Evolutionary conservation across 352 stramenopile genomes (phyloP).

Genomic region (Globisporangium nagaii): DNA sequence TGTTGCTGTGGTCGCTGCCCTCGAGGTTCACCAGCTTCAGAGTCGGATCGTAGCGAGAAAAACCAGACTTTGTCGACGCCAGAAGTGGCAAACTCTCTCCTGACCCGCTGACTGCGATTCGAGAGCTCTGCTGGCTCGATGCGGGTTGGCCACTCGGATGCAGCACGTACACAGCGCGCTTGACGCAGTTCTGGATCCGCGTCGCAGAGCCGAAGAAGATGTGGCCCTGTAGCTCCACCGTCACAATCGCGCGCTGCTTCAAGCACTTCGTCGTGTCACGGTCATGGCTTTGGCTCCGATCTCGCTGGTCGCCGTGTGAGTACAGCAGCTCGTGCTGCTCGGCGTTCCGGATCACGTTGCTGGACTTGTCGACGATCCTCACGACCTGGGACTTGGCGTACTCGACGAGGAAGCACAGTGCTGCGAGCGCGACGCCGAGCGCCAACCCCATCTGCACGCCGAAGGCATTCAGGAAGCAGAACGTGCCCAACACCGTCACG

Average conservation of each 20-base stretch:
- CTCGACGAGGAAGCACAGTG: constrained; percentile 81
- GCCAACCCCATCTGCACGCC: constrained; percentile 88
- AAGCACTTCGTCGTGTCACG: constrained; percentile 9
- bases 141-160: not conserved
- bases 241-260: constrained; percentile 54
- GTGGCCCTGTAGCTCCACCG: constrained; percentile 60
- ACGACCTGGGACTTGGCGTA: constrained; percentile 65
- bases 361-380: constrained; percentile 49
- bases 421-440: constrained; percentile 36
- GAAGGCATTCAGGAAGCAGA: constrained; percentile 85
- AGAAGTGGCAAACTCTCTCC: constrained; percentile 25
- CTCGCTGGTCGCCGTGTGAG: not conserved
- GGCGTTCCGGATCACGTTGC: constrained; percentile 57
- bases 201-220: constrained; percentile 79
- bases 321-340: constrained; percentile 56
- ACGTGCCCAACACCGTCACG: constrained; percentile 86
- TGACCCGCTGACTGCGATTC: not conserved
- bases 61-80: constrained; percentile 2
- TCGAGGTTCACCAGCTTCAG: constrained; percentile 39
- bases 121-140: not conserved
- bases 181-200: constrained; percentile 60
- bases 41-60: constrained; percentile 1
- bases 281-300: constrained; percentile 4
- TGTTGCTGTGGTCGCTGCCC: too few species aligned
- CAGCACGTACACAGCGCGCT: constrained; percentile 52